phyloP scores from a whole-genome alignment of 1,284 basidiomycete species.

The Naganishia cerealis region DNA sequence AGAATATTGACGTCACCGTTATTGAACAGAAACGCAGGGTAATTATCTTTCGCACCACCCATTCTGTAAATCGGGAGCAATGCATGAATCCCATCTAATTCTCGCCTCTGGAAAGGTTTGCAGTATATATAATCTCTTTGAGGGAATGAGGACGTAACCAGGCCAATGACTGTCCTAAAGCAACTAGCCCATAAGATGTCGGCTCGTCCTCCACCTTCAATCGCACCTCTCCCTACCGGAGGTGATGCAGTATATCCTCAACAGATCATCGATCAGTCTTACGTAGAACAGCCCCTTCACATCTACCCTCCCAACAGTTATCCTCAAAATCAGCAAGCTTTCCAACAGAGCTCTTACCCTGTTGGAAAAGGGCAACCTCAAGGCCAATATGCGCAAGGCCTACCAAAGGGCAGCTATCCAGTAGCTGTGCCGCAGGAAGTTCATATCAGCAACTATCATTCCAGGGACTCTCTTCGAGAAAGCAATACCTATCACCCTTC shows the following conservation, averaged over 20 bases:
- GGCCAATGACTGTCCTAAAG: background rate
- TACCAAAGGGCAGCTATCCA: background rate
- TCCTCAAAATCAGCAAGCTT: background rate
- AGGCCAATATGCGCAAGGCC: slow-evolving; percentile 1
- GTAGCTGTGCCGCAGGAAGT: background rate
- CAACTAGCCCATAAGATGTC: slow-evolving; percentile 1
- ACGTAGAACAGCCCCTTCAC: slow-evolving; percentile 11
- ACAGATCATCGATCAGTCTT: slow-evolving; percentile 9
- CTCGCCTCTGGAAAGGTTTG: background rate
- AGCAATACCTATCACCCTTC: slow-evolving; percentile 25
- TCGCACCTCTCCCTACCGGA: slow-evolving; percentile 7
- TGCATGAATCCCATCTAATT: background rate
- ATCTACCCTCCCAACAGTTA: background rate
- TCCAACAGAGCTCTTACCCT: background rate
- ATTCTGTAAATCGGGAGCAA: background rate
- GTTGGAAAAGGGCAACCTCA: slow-evolving; percentile 4
- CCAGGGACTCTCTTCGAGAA: slow-evolving; percentile 19
- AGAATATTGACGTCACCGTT: background rate
- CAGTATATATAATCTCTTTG: slow-evolving; percentile 1
- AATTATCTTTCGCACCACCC: background rate
- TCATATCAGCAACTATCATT: slow-evolving; percentile 21
- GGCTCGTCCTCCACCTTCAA: slow-evolving; percentile 10
- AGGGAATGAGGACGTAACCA: no score
- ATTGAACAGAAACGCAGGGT: background rate
- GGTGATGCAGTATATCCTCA: background rate